Evolutionary conservation across 257 asterid species (phyloP), one percentile per base, ranked within the genome.

Genomic region (Scutellaria galericulata): DNA sequence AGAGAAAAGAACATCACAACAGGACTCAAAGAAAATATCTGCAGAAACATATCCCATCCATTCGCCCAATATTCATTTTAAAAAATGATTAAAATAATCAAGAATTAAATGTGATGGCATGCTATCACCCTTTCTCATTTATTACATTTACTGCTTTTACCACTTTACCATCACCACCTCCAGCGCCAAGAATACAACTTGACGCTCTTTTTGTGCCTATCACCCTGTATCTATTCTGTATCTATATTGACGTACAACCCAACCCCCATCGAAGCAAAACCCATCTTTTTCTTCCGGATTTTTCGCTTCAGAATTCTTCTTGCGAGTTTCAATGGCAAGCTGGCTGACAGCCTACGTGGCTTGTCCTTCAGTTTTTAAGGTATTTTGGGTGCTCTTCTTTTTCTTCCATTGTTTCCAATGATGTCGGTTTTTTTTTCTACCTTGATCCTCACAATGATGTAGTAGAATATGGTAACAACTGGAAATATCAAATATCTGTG

Each of bases 371-470:
- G 41, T 80, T 77, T 83, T 83, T 46, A 86, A 71, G 85, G 83
- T 79, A 67, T 84, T 24, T 24, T 57, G 66, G 56, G 84, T 78
- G 83, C 78, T 81, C 84, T 81, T 83, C 83, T 78, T 85, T 72
- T 78, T 70, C 77, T 82, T 69, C 42, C 40, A 15, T 66, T 83
- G 75, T 83, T 82, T 65, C 46, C 50, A 42, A 60, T 39, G 13
- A 1, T 73, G 71, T 73, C 72, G 56, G 13, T 31, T 60, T 18
- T 18, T 18, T 15, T 67, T 40, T 61, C 51, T 69, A 8, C 66
- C 45, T 64, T 73, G 66, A 44, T 42, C 61, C 44, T 48, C 6
- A 46, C 79, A 73, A 66, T 68, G 77, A 66, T 68, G 75, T n/a
- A 40, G 3, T 46, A 7, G 55, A 62, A 63, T 37, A 45, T 71